Percentiles rank a stretch among this genome's conserved stretches.
phyloP scores from a whole-genome alignment of 2,329 filamentous ascomycete genomes.

The Phaeosphaeria sp. region DNA sequence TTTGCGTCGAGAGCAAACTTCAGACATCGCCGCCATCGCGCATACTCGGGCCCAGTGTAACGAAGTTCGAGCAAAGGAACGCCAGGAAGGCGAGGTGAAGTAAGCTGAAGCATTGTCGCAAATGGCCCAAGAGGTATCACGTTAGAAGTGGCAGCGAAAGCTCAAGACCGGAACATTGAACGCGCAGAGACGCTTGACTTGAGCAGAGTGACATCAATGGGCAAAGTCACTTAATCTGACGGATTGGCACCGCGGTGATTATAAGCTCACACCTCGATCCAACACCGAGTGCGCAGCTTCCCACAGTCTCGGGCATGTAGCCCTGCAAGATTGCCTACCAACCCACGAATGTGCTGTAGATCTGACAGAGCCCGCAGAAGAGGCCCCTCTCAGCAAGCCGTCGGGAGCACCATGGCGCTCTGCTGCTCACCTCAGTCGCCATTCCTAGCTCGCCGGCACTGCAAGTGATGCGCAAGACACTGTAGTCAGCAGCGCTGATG shows the following conservation, averaged over 20 bases:
- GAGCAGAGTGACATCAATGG: not conserved
- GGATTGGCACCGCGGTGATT: slow-evolving; percentile 3
- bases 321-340: slow-evolving; percentile 16
- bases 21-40: slow-evolving; percentile 42
- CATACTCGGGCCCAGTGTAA: slow-evolving; percentile 39
- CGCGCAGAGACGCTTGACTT: not conserved
- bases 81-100: slow-evolving; percentile 39
- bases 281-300: slow-evolving; percentile 13
- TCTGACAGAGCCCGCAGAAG: slow-evolving; percentile 7
- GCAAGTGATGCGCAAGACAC: slow-evolving; percentile 9
- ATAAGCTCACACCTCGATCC: slow-evolving; percentile 11
- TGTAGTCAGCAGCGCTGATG: slow-evolving; percentile 34
- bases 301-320: slow-evolving; percentile 25
- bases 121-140: not conserved
- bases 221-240: not conserved
- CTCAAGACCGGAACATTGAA: not conserved
- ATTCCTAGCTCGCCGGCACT: slow-evolving; percentile 17
- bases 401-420: slow-evolving; percentile 10
- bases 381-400: slow-evolving; percentile 14
- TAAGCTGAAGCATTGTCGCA: slow-evolving; percentile 20
- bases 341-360: slow-evolving; percentile 9
- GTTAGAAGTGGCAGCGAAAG: not conserved
- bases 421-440: slow-evolving; percentile 25
- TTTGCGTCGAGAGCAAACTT: slow-evolving; percentile 39
- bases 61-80: slow-evolving; percentile 32